These are phyloP conservation scores for Atkinsonella hypoxylon DNA, from an alignment of 2,329 filamentous ascomycete species.

Conservation along the genomic window DNA sequence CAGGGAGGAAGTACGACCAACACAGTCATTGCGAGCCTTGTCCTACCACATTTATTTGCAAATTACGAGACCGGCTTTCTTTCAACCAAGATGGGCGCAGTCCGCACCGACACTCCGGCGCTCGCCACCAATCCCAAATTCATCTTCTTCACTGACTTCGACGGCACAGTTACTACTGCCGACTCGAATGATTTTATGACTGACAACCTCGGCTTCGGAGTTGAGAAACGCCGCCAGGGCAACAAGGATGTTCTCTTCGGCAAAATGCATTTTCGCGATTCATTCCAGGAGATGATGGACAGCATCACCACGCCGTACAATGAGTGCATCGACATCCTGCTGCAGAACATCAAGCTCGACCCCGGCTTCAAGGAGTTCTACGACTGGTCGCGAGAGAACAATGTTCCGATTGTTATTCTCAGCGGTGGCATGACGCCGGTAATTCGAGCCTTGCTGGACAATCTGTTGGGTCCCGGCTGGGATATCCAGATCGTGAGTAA, in stretches of 20 bases:
- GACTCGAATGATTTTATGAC: slow-evolving; percentile 64
- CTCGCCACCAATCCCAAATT: slow-evolving; percentile 64
- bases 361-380: slow-evolving; percentile 83
- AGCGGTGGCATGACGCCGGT: slow-evolving; percentile 89
- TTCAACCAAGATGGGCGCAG: slow-evolving; percentile 28
- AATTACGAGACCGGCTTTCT: not conserved
- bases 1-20: too few relatives aligned
- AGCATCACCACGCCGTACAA: slow-evolving; percentile 70
- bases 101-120: slow-evolving; percentile 37
- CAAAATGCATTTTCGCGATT: slow-evolving; percentile 65
- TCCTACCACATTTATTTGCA: not conserved
- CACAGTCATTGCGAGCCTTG: not conserved
- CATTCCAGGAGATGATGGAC: slow-evolving; percentile 87
- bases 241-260: slow-evolving; percentile 68
- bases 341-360: slow-evolving; percentile 78
- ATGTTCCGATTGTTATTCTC: slow-evolving; percentile 84
- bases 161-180: slow-evolving; percentile 78
- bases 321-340: slow-evolving; percentile 67
- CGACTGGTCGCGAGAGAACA: slow-evolving; percentile 65
- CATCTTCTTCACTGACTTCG: slow-evolving; percentile 99
- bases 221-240: slow-evolving; percentile 53
- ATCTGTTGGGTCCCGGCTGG: slow-evolving; percentile 65
- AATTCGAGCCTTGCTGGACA: slow-evolving; percentile 70
- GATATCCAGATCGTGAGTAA: slow-evolving; percentile 90
- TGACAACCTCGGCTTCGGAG: slow-evolving; percentile 81